Evolutionary conservation across 805 yeast species (phyloP), one percentile per base, ranked within the genome.

Genomic region (Wickerhamiella hasegawae): DNA sequence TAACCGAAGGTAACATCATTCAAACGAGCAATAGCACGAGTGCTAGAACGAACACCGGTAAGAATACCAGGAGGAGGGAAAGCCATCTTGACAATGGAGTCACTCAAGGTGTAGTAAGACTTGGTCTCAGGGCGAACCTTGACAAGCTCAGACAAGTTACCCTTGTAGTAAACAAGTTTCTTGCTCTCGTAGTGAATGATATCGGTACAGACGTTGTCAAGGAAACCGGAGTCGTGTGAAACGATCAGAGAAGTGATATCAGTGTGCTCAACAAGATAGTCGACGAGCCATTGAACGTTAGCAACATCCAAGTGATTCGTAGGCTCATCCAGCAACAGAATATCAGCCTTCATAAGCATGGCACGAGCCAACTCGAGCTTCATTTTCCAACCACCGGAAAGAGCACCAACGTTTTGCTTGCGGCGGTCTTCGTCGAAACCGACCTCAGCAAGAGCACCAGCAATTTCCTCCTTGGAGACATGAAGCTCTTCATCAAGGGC

Each of bases 311-410:
- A 73, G 65, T 87, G 98, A 64, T 87, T 87, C 45, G 98, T 87
- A 58, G 98, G 98, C 71, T 87, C 98, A 62, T 87, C 98, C 53
- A 87, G 69, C 48, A 87, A 66, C 51, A 87, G 69, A 37, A 87
- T 85, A 61, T 87, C 98, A 24, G 97, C 98, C 59, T 76, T 83
- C 83, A 84, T 81, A 48, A 87, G 66, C 95, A 87, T 85, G 25
- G 97, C 98, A 64, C 96, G 77, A n/a, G 97, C 98, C 52, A 87
- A 68, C 62, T 85, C 97, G 47, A 87, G 70, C 63, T 87, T 87
- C 98, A 87, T 87, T 63, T 90, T 90, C 98, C 98, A 87, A 59
- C 98, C 98, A 60, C 98, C 98, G 30, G 95, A 82, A 40, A 87
- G 65, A 2, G 96, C 81, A 27, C 95, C 95, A 39, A 90, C 95